Evolutionary conservation across 2,329 filamentous ascomycete species (phyloP), one percentile per base, ranked within the genome.

Genomic region (Sporothrix luriei): DNA sequence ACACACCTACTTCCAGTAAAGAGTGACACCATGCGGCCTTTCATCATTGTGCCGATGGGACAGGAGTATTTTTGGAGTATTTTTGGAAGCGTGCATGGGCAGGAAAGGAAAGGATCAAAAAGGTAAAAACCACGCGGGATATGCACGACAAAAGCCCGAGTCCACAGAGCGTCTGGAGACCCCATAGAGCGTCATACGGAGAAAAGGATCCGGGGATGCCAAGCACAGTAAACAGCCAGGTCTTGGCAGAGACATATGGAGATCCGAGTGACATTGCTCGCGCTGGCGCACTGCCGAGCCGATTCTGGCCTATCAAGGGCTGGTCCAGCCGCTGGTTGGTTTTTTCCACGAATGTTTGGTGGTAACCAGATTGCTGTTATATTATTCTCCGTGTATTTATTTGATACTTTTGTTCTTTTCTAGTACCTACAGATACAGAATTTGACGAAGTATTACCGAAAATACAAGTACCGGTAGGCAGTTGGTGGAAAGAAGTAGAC

Each of bases 41-140:
- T 24, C 57, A 62, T 46, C 29, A 46, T 62, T 21, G 38, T 62
- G 38, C 57, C 57, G 57, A n/a, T 46, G 21, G 3, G 5, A 11
- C 14, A 64, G n/a, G 38, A n/a, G 61, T 51, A 65, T 65, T 65
- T 65, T 65, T 65, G n/a, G 38, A n/a, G 61, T 51, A 65, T 65
- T 65, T 65, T 65, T 65, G 61, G 61, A 65, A 65, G 55, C 61
- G 40, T 54, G 64, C 64, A 54, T 7, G 29, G 38, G 21, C 21
- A 40, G 21, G 19, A 66, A 48, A 48, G 29, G 33, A 43, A 61
- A 33, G 55, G 21, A 33, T 24, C 10, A 19, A 21, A 40, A 14
- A 4, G 61, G 9, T 19, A 40, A 66, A 66, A 54, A 65, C 13
- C 40, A 51, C 61, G 61, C 61, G 61, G 61, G 61, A 65, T 48